A percentile compares a stretch with the other conserved stretches of the same genome.
Conservation (phyloP, 148 eudicot genomes). For the Gaultheria prostrata region DNA sequence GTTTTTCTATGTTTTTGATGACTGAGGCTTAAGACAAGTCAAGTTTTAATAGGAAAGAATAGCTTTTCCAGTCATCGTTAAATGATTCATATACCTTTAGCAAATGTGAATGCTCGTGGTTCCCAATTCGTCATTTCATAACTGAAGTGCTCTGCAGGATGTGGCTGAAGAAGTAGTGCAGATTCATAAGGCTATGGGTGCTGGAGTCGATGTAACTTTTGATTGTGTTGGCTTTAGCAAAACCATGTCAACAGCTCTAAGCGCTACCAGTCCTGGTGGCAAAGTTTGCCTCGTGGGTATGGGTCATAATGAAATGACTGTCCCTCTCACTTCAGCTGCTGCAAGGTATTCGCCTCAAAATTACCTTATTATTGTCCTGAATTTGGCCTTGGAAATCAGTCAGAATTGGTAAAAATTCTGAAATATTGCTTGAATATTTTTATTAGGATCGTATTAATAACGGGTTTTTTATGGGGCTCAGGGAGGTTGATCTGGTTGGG, state of each 20-base stretch:
- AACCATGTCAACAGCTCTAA: constrained; percentile 82
- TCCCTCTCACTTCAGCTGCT: constrained; percentile 86
- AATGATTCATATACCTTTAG: not conserved
- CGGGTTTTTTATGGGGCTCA: constrained; percentile 13
- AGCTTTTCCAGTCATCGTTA: not conserved
- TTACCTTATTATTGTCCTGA: not conserved
- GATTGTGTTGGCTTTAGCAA: constrained; percentile 89
- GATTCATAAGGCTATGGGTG: constrained; percentile 64
- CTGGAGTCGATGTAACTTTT: constrained; percentile 57
- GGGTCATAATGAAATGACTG: constrained; percentile 78
- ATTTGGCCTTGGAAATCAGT: not conserved
- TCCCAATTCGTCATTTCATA: constrained; percentile 6
- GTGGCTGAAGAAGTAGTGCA: constrained; percentile 44
- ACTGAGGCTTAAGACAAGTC: not conserved
- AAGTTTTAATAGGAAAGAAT: not conserved
- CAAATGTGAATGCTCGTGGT: not conserved
- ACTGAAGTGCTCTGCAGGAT: constrained; percentile 42
- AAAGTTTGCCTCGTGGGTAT: constrained; percentile 88
- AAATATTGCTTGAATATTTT: not conserved
- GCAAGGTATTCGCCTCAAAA: constrained; percentile 50
- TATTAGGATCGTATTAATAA: not conserved
- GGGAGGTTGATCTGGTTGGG: constrained; percentile 86
- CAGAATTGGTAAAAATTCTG: not conserved
- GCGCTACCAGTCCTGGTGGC: constrained; percentile 74
- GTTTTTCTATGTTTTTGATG: too few relatives aligned